Base-by-base conservation (phyloP, 176 grass and related monocot species). In the Metroxylon sagu region DNA sequence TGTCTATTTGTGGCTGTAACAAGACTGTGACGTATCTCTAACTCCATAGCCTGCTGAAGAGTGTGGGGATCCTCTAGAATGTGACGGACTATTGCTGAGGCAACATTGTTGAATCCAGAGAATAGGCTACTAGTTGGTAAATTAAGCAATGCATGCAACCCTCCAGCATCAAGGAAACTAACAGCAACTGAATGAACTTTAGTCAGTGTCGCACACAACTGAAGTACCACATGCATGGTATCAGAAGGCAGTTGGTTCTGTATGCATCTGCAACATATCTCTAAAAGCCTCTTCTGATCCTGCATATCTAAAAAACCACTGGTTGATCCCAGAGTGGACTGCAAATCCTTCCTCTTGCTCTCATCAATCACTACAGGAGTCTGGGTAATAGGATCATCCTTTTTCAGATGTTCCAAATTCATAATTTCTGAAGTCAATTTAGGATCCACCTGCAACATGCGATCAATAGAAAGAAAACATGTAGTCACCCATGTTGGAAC, bases 21-120 rank as follows among this genome's bases (percentile, higher is more conserved):
- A 69, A 98, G 84, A 71, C 76, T 88, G 26, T 92, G 93, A 19
- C 93, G 93, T 77, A 98, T 98, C 74, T 98, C 93, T 59, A 98
- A 80, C 62, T 98, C 93, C 93, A 98, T 98, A 60, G 93, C 88
- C 76, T 92, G 93, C 88, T 98, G 93, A 79, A 98, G 87, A 19
- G 93, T 98, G 68, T 89, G 81, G 16, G 93, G 88, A 68, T 98
- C 93, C 72, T 98, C 93, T 64, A 98, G 84, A 81, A 98, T 92
- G 67, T 98, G 93, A 16, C 87, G 87, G 64, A 98, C 92, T 25
- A 98, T 92, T 66, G 79, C 82, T 72, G 93, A 83, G 69, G 88
- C 78, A 53, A 98, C 73, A 65, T 57, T 85, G 73, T 98, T 98
- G 66, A 98, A 98, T 59, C 93, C 93, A 78, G 87, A 82, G 83